These are phyloP conservation scores for Coelastrella sp. DNA, from an alignment of 139 green algal species.

Conservation along the genomic window DNA sequence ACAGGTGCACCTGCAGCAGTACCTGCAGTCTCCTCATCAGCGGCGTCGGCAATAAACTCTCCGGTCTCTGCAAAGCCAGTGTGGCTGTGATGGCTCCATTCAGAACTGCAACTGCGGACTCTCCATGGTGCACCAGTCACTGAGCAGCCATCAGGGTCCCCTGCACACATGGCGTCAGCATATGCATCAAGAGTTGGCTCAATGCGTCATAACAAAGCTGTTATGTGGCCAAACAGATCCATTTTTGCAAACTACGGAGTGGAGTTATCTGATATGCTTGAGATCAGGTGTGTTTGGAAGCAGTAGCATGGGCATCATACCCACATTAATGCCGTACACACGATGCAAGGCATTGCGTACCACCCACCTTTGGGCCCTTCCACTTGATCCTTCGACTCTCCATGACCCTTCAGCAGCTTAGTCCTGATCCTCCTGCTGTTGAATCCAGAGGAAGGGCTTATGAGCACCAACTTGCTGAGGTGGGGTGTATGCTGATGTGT, in stretches of 20 bases:
- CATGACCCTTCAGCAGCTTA: neutral
- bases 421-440: conserved; percentile 6
- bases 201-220: too few species aligned
- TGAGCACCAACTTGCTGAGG: neutral
- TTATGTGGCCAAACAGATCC: too few species aligned
- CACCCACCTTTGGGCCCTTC: too few species aligned
- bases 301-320: too few species aligned
- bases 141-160: neutral
- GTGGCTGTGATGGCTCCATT: neutral
- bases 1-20: neutral
- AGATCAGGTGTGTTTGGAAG: too few species aligned
- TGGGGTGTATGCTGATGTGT: neutral
- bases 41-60: conserved; percentile 23
- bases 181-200: too few species aligned
- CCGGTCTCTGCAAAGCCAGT: conserved; percentile 22
- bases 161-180: neutral
- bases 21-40: conserved; percentile 38
- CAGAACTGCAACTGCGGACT: neutral
- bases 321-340: too few species aligned
- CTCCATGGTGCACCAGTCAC: neutral
- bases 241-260: too few species aligned
- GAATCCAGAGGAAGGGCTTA: conserved; percentile 1
- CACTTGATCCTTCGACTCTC: neutral
- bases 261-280: too few species aligned
- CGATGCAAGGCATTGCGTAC: too few species aligned